Percentiles rank a stretch among this genome's conserved stretches.
phyloP scores from a whole-genome alignment of 768 basidiomycete genomes.

The Lactarius hengduanensis region DNA sequence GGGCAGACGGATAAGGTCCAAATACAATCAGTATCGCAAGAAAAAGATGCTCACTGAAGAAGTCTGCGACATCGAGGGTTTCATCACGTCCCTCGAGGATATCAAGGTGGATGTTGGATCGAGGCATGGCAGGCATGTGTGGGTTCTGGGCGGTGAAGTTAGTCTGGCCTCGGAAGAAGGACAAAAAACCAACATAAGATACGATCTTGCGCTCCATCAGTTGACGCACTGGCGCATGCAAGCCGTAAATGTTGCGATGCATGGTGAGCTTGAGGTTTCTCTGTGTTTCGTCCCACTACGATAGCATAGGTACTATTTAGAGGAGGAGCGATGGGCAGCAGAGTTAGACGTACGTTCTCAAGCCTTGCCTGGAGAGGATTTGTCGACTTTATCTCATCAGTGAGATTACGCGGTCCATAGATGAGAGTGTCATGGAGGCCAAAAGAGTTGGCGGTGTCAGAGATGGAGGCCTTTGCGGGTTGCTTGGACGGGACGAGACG shows the following conservation, averaged over 20 bases:
- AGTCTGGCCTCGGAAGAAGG: background rate
- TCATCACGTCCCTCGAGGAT: slow-evolving; percentile 94
- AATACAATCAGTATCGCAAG: background rate
- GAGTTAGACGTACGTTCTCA: slow-evolving; percentile 58
- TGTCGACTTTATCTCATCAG: slow-evolving; percentile 64
- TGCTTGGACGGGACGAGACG: slow-evolving; percentile 59
- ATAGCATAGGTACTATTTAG: background rate
- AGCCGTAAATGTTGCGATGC: slow-evolving; percentile 78
- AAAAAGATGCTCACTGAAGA: slow-evolving; percentile 60
- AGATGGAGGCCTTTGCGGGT: slow-evolving; percentile 60
- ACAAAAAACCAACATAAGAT: slow-evolving; percentile 52
- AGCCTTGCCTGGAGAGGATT: slow-evolving; percentile 67
- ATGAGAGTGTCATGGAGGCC: slow-evolving; percentile 88
- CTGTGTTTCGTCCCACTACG: slow-evolving; percentile 92
- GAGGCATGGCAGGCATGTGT: slow-evolving; percentile 61
- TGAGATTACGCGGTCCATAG: slow-evolving; percentile 81
- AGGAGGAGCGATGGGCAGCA: slow-evolving; percentile 4
- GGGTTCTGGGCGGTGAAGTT: slow-evolving; percentile 46
- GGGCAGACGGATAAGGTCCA: background rate
- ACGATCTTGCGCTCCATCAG: slow-evolving; percentile 96
- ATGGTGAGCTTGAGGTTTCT: slow-evolving; percentile 82
- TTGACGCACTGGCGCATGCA: slow-evolving; percentile 84
- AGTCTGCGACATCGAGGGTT: slow-evolving; percentile 69
- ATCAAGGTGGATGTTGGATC: slow-evolving; percentile 84
- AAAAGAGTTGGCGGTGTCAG: slow-evolving; percentile 66